Base-by-base conservation (phyloP, 768 basidiomycete species). In the Vararia minispora region DNA sequence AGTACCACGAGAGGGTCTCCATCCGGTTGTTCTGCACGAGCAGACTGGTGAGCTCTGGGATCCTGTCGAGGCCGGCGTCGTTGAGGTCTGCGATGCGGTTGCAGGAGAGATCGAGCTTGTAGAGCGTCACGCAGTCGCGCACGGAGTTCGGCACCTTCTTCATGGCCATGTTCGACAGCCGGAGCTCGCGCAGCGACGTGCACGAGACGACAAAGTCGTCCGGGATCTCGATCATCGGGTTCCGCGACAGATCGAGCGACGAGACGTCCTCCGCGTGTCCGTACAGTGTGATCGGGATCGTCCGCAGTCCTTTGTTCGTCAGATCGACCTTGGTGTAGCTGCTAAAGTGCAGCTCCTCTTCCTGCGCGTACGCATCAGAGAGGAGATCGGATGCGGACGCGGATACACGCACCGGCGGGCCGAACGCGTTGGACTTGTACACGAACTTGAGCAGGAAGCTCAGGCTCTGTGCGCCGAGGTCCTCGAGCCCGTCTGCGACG, bases 161-260 rank as follows among this genome's bases (percentile, higher is more conserved):
- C 71, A 97, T 82, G 10, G 86, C 87, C 84, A 94, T 94, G 47
- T 87, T 76, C 8, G 82, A 79, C 28, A 99, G 65, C 6, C 80
- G 76, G 29, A 99, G 74, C 50, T 95, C 91, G 40, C 80, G 78
- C 7, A 99, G 72, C 5, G 67, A 72, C 1, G 73, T 74, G 53
- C 90, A 94, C 5, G 81, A 75, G 58, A 95, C 87, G 41, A 95
- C 81, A 55, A 99, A 99, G 59, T 98, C 95, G 35, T 89, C 77
- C 1, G 94, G 95, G 25, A 98, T 82, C 57, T 98, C 92, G 39
- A 92, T 72, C 74, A 94, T 88, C 2, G 92, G 90, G 54, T 98
- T 99, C 30, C 86, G 77, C 3, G 90, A 94, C 11, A 98, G 72
- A 43, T 84, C 86, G 42, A 98, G 79, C 28, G 71, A 78, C 41